Evolutionary conservation across 1,284 basidiomycete species (phyloP).

Genomic region (Leccinum proximum): DNA sequence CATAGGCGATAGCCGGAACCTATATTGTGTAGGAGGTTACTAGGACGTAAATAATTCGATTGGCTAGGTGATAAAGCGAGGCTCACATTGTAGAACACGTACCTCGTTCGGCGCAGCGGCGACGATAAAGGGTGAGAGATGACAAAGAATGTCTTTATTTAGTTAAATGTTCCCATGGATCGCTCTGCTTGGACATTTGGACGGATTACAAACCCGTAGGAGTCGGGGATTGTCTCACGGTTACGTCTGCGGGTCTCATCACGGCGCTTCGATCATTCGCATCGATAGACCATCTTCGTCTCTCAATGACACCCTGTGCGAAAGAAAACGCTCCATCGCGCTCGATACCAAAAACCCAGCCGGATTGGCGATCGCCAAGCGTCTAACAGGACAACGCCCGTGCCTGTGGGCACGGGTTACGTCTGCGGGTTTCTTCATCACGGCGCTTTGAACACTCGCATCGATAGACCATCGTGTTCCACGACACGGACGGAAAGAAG

Average conservation of each 20-base stretch:
- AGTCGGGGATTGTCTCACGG: no score
- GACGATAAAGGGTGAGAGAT: no score
- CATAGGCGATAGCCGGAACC: conserved; percentile 47
- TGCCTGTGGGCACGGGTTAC: no score
- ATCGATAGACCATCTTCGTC: conserved; percentile 56
- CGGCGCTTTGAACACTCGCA: no score
- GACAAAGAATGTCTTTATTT: no score
- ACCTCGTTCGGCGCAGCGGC: no score
- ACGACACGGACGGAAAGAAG: conserved; percentile 40
- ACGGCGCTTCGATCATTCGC: conserved; percentile 77
- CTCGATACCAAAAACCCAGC: conserved; percentile 60
- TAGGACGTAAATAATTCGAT: not conserved
- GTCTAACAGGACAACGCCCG: conserved; percentile 15
- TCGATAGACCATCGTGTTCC: conserved; percentile 40
- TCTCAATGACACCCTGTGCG: conserved; percentile 54
- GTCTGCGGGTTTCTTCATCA: conserved; percentile 37
- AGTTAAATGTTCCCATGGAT: no score
- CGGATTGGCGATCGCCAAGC: conserved; percentile 52
- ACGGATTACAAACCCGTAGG: no score
- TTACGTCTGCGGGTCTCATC: conserved; percentile 59
- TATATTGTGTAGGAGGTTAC: conserved; percentile 8
- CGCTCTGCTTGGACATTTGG: no score
- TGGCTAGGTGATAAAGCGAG: no score
- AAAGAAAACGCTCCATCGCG: conserved; percentile 72
- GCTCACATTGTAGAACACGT: no score